Evolutionary conservation across 768 basidiomycete species (phyloP).

Genomic region (Leucocoprinus birnbaumii): DNA sequence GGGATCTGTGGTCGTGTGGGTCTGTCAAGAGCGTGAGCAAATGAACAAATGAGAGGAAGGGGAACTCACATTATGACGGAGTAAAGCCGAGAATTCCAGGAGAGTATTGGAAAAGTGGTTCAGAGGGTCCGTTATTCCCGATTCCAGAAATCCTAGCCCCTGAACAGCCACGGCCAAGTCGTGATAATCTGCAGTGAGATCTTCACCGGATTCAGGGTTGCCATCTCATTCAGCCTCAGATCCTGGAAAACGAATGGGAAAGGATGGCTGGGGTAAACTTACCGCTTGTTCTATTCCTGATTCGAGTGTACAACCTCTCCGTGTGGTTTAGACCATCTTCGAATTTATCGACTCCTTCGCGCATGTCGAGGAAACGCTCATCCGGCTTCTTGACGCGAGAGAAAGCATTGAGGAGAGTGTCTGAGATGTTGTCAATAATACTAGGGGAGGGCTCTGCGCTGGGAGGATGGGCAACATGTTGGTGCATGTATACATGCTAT

Average conservation of each 20-base stretch:
- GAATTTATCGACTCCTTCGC: constrained; percentile 91
- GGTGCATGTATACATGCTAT: constrained; percentile 96
- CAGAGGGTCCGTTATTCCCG: constrained; percentile 96
- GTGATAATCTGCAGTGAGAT: constrained; percentile 96
- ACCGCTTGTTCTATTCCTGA: constrained; percentile 86
- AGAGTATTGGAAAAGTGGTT: constrained; percentile 97
- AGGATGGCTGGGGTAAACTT: constrained; percentile 35
- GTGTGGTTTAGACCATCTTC: constrained; percentile 87
- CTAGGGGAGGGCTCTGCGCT: constrained; percentile 76
- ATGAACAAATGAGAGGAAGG: not conserved
- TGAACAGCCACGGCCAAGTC: constrained; percentile 95
- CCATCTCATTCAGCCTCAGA: constrained; percentile 89
- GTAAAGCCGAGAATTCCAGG: constrained; percentile 88
- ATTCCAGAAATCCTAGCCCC: constrained; percentile 96
- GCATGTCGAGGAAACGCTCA: constrained; percentile 90
- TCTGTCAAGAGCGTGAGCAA: constrained; percentile 40
- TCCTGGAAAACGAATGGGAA: constrained; percentile 33
- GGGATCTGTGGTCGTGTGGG: constrained; percentile 88
- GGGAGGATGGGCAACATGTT: constrained; percentile 90
- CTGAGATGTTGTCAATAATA: constrained; percentile 92
- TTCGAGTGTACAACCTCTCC: constrained; percentile 78
- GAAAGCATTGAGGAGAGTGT: constrained; percentile 95
- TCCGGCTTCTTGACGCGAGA: constrained; percentile 95
- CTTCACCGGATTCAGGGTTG: constrained; percentile 79
- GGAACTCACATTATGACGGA: constrained; percentile 75